phyloP scores from a whole-genome alignment of 805 yeast genomes.

The Wickerhamiella nectarea region DNA sequence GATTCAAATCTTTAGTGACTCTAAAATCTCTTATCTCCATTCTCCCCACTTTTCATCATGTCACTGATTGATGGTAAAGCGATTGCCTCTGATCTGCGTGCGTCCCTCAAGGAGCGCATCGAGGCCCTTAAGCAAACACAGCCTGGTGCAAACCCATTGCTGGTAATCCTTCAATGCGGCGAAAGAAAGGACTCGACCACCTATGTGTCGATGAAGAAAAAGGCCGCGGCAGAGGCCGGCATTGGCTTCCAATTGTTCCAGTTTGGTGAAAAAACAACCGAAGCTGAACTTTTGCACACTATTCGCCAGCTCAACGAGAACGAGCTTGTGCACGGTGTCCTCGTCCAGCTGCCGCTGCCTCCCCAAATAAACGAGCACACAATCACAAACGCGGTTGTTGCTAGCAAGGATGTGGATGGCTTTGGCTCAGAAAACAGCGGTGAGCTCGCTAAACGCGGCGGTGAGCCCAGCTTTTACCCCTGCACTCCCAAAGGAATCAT shows the following conservation, averaged over 20 bases:
- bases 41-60: conserved; percentile 12
- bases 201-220: conserved; percentile 80
- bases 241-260: conserved; percentile 54
- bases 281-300: conserved; percentile 41
- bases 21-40: neutral
- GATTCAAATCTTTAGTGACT: too few relatives aligned
- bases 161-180: conserved; percentile 84
- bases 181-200: conserved; percentile 79
- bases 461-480: conserved; percentile 70
- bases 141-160: conserved; percentile 50
- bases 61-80: conserved; percentile 47
- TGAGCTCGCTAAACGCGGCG: conserved; percentile 77
- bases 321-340: conserved; percentile 65
- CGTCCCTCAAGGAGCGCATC: conserved; percentile 37
- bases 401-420: conserved; percentile 89
- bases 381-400: conserved; percentile 68
- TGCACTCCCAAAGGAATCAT: conserved; percentile 94
- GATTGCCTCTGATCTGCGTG: conserved; percentile 42
- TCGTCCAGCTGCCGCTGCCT: conserved; percentile 87
- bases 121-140: conserved; percentile 28
- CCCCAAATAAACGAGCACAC: conserved; percentile 59
- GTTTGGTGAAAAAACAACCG: conserved; percentile 47
- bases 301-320: conserved; percentile 59
- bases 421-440: conserved; percentile 82
- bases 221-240: conserved; percentile 76